A percentile compares a stretch with the other conserved stretches of the same genome.
phyloP scores from a whole-genome alignment of 441 rosid species.

The Pelargonium hybrid region DNA sequence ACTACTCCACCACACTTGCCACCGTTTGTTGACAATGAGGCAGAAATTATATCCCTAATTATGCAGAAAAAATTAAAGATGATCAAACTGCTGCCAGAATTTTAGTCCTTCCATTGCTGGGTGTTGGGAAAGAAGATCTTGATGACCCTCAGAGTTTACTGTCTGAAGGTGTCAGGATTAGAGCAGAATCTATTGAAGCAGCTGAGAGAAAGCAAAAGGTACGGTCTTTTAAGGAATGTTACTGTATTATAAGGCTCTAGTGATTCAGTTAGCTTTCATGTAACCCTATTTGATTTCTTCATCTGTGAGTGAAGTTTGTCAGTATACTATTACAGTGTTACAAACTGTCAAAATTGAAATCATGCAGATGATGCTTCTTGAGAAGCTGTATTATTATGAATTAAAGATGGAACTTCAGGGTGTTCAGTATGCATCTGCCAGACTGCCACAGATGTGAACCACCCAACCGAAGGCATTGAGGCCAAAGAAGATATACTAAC shows the following conservation, averaged over 20 bases:
- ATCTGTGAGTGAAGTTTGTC: neutral
- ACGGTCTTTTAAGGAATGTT: neutral
- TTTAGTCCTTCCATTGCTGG: slow-evolving; percentile 77
- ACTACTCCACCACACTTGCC: slow-evolving; percentile 80
- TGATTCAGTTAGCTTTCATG: neutral
- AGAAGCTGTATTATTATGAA: slow-evolving; percentile 77
- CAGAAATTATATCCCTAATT: slow-evolving; percentile 81
- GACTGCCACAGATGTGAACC: slow-evolving; percentile 19
- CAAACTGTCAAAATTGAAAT: slow-evolving; percentile 2
- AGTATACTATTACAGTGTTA: neutral
- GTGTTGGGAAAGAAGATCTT: slow-evolving; percentile 52
- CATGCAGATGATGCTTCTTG: slow-evolving; percentile 52
- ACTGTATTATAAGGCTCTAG: neutral
- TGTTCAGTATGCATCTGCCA: slow-evolving; percentile 14
- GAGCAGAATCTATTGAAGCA: slow-evolving; percentile 73
- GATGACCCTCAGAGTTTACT: slow-evolving; percentile 66
- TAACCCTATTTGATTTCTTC: neutral
- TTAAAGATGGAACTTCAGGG: slow-evolving; percentile 54
- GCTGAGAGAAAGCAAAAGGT: slow-evolving; percentile 59
- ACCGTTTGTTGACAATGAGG: slow-evolving; percentile 80
- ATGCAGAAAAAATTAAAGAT: slow-evolving; percentile 63
- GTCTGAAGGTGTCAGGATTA: slow-evolving; percentile 56
- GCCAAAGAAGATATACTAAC: slow-evolving; percentile 29
- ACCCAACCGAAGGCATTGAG: slow-evolving; percentile 21
- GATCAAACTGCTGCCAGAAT: slow-evolving; percentile 69